Percentiles rank a stretch among this genome's conserved stretches.
Conservation (phyloP, 176 grass and related monocot species). For the Coix lacrymajobi region DNA sequence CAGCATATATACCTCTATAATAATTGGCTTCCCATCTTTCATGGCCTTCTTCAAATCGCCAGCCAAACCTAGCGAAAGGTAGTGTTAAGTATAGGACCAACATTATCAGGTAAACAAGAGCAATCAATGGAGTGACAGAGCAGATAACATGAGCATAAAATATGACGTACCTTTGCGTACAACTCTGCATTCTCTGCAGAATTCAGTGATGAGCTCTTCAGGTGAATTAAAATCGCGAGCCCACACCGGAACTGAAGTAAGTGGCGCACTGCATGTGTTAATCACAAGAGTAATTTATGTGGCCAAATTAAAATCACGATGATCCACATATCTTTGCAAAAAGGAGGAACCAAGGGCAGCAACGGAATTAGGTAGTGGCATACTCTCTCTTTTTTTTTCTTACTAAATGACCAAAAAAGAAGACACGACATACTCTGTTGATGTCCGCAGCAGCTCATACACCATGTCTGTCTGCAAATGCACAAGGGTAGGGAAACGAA, state of each 20-base stretch:
- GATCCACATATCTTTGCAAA: not conserved
- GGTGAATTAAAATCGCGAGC: conserved; percentile 83
- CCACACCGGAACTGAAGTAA: conserved; percentile 89
- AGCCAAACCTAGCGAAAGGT: conserved; percentile 62
- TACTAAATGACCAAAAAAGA: not conserved
- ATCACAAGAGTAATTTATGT: not conserved
- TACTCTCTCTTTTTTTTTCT: not conserved
- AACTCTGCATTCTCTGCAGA: conserved; percentile 97
- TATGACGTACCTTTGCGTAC: conserved; percentile 77
- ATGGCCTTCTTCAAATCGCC: conserved; percentile 99
- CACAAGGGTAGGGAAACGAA: not conserved
- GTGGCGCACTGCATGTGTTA: conserved; percentile 64
- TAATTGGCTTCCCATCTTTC: conserved; percentile 99
- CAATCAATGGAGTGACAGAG: not conserved
- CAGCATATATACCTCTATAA: conserved; percentile 81
- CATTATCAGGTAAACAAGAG: not conserved
- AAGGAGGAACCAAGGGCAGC: not conserved
- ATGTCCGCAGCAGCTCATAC: conserved; percentile 84
- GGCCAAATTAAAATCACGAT: not conserved
- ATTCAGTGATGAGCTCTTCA: conserved; percentile 94
- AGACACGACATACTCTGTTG: conserved; percentile 69
- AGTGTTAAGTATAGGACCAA: not conserved
- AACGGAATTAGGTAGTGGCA: not conserved
- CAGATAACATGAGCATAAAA: not conserved
- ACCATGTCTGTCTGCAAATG: conserved; percentile 92